phyloP scores from a whole-genome alignment of 441 rosid genomes.

The Adansonia grandidieri region DNA sequence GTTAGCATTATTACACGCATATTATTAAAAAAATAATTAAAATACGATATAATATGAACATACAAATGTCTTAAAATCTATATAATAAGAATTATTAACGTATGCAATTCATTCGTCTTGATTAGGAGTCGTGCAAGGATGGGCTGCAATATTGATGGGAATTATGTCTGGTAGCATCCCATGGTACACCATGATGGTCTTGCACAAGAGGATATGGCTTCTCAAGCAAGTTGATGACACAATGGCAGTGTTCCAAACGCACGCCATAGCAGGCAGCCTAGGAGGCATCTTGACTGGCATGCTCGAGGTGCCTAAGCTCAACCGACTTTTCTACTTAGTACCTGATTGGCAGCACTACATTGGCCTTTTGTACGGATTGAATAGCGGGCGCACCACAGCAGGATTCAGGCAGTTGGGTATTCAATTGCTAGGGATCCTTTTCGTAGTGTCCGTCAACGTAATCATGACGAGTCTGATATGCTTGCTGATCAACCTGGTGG shows the following conservation, averaged over 20 bases:
- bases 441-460: conserved; percentile 36
- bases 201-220: conserved; percentile 54
- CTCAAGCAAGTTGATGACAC: conserved; percentile 66
- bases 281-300: conserved; percentile 62
- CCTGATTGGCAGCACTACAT: conserved; percentile 44
- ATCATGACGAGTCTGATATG: conserved; percentile 48
- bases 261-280: conserved; percentile 58
- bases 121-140: conserved; percentile 62
- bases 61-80: too few relatives aligned
- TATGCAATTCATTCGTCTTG: not conserved
- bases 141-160: conserved; percentile 74
- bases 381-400: conserved; percentile 26
- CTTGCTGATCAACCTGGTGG: conserved; percentile 32
- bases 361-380: conserved; percentile 44
- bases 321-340: conserved; percentile 45
- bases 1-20: too few relatives aligned
- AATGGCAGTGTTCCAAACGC: conserved; percentile 76
- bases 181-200: conserved; percentile 73
- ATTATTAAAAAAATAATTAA: too few relatives aligned
- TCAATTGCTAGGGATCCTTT: conserved; percentile 46
- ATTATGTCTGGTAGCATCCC: conserved; percentile 62
- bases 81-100: too few relatives aligned
- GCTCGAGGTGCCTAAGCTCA: conserved; percentile 52
- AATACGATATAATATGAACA: too few relatives aligned
- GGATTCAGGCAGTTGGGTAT: conserved; percentile 54